A percentile compares a stretch with the other conserved stretches of the same genome.
Conservation (phyloP, 352 stramenopile species). For the Globisporangium radiosum region DNA sequence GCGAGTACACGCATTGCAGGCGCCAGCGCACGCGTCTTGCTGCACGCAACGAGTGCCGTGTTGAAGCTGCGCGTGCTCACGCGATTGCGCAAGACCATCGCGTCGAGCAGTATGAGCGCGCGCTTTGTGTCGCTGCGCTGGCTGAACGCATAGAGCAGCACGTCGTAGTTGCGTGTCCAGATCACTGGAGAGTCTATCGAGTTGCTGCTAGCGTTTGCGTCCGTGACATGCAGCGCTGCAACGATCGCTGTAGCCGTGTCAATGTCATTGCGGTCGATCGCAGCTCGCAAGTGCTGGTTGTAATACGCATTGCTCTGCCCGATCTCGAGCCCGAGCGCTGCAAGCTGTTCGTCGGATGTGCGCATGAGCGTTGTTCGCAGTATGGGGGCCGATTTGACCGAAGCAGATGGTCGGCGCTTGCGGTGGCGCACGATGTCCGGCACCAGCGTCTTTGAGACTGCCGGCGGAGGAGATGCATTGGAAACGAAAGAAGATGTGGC, state of each 20-base stretch:
- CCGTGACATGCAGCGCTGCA: slow-evolving; percentile 2
- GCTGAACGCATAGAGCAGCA: slow-evolving; percentile 43
- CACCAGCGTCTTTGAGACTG: background rate
- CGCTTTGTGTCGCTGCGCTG: slow-evolving; percentile 29
- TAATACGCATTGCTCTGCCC: slow-evolving; percentile 36
- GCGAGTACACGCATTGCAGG: slow-evolving; percentile 29
- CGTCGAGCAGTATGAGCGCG: slow-evolving; percentile 42
- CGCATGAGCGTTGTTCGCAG: too few relatives aligned
- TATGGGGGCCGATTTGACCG: background rate
- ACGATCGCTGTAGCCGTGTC: slow-evolving; percentile 22
- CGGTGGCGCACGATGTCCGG: background rate
- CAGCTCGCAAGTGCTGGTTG: slow-evolving; percentile 28
- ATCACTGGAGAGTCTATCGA: slow-evolving; percentile 14
- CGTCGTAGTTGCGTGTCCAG: slow-evolving; percentile 44
- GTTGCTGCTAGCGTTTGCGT: slow-evolving; percentile 15
- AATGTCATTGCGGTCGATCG: slow-evolving; percentile 24
- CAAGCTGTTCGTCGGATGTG: slow-evolving; percentile 3
- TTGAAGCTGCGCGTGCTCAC: slow-evolving; percentile 53
- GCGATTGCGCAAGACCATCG: slow-evolving; percentile 33
- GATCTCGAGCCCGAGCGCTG: slow-evolving; percentile 6
- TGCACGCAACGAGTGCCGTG: slow-evolving; percentile 63
- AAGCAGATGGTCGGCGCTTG: background rate
- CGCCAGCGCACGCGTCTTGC: slow-evolving; percentile 31
- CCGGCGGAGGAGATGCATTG: background rate
- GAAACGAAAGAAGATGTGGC: background rate